Evolutionary conservation across 2,329 filamentous ascomycete species (phyloP), one percentile per base, ranked within the genome.

Genomic region (Fusarium pseudograminearum): DNA sequence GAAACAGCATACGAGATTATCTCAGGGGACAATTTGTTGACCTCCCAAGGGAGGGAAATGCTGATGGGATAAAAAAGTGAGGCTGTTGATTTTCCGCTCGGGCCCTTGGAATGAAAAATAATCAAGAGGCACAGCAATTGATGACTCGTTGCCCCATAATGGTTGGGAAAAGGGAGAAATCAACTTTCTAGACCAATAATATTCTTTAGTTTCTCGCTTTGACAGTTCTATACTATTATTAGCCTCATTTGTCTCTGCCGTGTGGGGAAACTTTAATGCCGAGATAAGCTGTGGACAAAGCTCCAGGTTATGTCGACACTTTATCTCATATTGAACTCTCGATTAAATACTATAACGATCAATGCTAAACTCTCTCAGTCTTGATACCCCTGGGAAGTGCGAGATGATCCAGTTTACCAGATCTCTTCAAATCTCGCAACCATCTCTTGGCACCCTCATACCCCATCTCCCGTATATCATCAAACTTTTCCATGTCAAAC

Each of bases 281-380:
- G 48, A 51, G 33, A 51, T 51, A 51, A 51, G 48, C 48, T 51
- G 48, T 51, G 48, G 48, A 51, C 48, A 33, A 40, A 51, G 48
- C 48, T 51, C 33, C n/a, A 51, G 33, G 33, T 51, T 51, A 38
- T 34, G 31, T 26, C 30, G 14, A 4, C 1, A 8, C 26, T 28
- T 8, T 48, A 38, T 38, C 11, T 20, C 6, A 20, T 38, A 36
- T n/a, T 11, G 5, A 30, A 30, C 10, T 30, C 4, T 30, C 11
- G 28, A 30, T 12, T 28, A 28, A 28, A 12, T 30, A 6, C 28
- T 12, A 30, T 30, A 30, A 2, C 11, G 28, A 30, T 30, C 28
- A 30, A 11, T 16, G 2, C 24, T 51, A 51, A 3, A 18, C 15
- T 22, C 16, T 14, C 20, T 36, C 18, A 16, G 16, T n/a, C 20